These are phyloP conservation scores for Kazachstania martiniae DNA, from an alignment of 805 yeast species.

Conservation along the genomic window DNA sequence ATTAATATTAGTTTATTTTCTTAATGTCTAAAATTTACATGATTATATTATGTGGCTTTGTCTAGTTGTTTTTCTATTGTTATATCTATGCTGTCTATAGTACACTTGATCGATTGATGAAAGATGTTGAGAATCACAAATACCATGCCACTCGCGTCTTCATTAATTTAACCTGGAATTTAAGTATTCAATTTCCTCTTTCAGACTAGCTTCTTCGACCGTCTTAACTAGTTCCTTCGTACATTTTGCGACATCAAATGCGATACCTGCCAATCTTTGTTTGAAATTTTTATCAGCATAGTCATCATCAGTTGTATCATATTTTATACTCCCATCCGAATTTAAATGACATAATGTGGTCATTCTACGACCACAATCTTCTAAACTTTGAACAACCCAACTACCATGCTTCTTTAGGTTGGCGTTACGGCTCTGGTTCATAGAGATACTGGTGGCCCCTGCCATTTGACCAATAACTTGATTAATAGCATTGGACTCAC, in stretches of 20 bases:
- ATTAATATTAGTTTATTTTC: neutral
- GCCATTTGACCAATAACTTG: conserved; percentile 78
- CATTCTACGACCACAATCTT: conserved; percentile 82
- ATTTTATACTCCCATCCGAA: conserved; percentile 24
- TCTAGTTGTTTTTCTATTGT: too few species aligned
- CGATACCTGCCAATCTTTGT: conserved; percentile 90
- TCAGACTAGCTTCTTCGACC: conserved; percentile 86
- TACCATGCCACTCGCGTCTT: neutral
- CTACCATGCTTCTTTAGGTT: conserved; percentile 82
- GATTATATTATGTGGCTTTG: neutral
- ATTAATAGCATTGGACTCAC: conserved; percentile 65
- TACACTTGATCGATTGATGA: too few species aligned
- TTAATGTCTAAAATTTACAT: neutral
- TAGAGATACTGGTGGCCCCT: conserved; percentile 75
- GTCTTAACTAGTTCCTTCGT: conserved; percentile 93
- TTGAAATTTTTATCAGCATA: conserved; percentile 83
- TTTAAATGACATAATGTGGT: conserved; percentile 45
- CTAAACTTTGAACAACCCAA: conserved; percentile 80
- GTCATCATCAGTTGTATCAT: conserved; percentile 38
- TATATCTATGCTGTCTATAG: neutral
- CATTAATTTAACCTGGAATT: conserved; percentile 44
- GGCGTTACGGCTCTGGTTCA: conserved; percentile 80
- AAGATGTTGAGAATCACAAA: too few species aligned
- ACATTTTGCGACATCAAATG: conserved; percentile 92
- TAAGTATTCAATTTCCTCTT: conserved; percentile 73